phyloP scores from a whole-genome alignment of 2,329 filamentous ascomycete species.

The Microascus cirrosus region DNA sequence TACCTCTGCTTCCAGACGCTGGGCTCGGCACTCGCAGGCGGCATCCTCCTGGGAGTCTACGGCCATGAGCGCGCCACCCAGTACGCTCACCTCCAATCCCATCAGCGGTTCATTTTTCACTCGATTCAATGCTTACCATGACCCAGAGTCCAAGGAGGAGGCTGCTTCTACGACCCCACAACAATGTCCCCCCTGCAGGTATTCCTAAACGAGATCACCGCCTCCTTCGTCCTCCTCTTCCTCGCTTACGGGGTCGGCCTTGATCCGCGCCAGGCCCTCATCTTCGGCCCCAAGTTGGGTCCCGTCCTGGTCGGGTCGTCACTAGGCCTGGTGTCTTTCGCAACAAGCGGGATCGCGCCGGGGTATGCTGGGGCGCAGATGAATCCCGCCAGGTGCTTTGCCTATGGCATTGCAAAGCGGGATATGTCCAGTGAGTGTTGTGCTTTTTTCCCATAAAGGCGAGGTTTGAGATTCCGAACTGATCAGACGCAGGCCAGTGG shows the following conservation, averaged over 20 bases:
- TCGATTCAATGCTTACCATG: not conserved
- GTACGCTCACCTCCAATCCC: constrained; percentile 10
- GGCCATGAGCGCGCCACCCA: constrained; percentile 15
- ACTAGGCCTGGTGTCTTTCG: constrained; percentile 22
- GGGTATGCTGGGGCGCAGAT: constrained; percentile 30
- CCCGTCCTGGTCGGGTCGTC: constrained; percentile 34
- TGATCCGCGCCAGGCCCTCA: constrained; percentile 35
- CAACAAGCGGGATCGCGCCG: constrained; percentile 22
- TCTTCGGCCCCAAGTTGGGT: constrained; percentile 35
- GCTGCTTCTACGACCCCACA: constrained; percentile 23
- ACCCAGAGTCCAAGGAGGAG: constrained; percentile 17
- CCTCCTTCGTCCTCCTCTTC: constrained; percentile 18
- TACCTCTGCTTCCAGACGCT: constrained; percentile 32
- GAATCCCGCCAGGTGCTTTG: constrained; percentile 33
- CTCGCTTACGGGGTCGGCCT: constrained; percentile 41
- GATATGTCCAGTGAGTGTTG: constrained; percentile 9
- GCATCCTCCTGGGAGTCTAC: constrained; percentile 23
- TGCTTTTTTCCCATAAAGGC: not conserved
- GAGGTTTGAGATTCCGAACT: too few relatives aligned
- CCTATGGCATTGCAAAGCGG: constrained; percentile 24
- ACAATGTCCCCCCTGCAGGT: constrained; percentile 24
- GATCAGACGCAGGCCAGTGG: constrained; percentile 18
- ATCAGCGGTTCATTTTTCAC: too few relatives aligned
- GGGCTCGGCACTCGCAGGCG: constrained; percentile 31
- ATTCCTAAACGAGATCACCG: constrained; percentile 35